These are phyloP conservation scores for Blastobotrys petasosporus DNA, from an alignment of 1,139 yeast genomes.

Conservation along the genomic window DNA sequence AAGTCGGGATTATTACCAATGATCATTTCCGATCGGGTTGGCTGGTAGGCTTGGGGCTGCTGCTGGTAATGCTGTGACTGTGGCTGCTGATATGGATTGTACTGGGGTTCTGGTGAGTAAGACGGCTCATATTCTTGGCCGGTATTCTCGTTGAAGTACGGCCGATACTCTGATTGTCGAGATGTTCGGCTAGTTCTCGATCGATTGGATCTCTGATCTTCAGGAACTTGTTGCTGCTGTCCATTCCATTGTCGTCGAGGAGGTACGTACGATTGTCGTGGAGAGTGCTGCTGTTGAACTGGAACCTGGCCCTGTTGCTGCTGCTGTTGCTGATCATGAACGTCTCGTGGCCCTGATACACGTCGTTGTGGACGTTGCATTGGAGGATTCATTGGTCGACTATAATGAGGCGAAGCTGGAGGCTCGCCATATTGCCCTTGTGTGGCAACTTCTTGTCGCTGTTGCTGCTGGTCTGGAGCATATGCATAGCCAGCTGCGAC, in stretches of 20 bases:
- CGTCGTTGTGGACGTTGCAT: constrained; percentile 8
- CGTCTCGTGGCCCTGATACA: constrained; percentile 3
- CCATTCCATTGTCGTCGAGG: constrained; percentile 22
- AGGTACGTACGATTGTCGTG: constrained; percentile 17
- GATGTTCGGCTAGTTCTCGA: constrained; percentile 1
- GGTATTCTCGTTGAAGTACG: constrained; percentile 7
- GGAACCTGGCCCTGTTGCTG: background rate
- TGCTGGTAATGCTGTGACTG: constrained; percentile 36
- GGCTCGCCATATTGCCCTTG: background rate
- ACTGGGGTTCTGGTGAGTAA: constrained; percentile 6
- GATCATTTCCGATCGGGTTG: constrained; percentile 25
- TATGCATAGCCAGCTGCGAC: background rate
- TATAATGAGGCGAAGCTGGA: constrained; percentile 4
- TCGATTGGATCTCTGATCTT: background rate
- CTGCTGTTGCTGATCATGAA: background rate
- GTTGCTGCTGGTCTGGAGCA: background rate
- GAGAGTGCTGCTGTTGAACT: background rate
- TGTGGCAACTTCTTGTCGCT: background rate
- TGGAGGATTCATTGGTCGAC: constrained; percentile 4
- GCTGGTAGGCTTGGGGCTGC: constrained; percentile 15
- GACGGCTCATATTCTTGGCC: constrained; percentile 8
- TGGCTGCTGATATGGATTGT: constrained; percentile 9
- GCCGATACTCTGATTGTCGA: constrained; percentile 3
- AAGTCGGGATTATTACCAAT: constrained; percentile 34
- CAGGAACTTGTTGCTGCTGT: background rate